Base-by-base conservation (phyloP, 495 filamentous ascomycete genomes). In the Lophiostoma macrostomum region DNA sequence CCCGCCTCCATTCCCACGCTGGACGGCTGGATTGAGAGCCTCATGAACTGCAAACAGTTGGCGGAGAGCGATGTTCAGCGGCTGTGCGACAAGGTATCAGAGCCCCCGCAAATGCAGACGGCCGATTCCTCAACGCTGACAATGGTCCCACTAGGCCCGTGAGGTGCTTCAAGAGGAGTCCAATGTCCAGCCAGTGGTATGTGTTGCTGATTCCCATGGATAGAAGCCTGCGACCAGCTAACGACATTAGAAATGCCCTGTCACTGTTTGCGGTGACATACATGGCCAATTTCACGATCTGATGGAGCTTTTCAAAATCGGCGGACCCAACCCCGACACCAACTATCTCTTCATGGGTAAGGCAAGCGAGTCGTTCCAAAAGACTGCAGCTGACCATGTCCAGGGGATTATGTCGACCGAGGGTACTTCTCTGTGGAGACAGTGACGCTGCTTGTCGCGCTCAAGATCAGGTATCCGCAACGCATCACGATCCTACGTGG, bases 11-110 rank as follows among this genome's bases (percentile, higher is more conserved):
- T 96, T 74, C 85, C 90, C 29, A 94, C 90, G 29, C 74, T 97
- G 31, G 93, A 98, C 71, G 90, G 91, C 58, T 98, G 93, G 93
- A 98, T 98, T 68, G 91, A 95, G 76, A 93, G 80, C 73, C 75
- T 98, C 74, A 98, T 98, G 93, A 85, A 74, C 68, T 98, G 93
- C 84, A 98, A 98, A 73, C 94, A 96, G 77, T 78, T 98, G 71
- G 81, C 87, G 46, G 93, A 98, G 77, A 77, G 80, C 24, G 94
- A 98, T 71, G 93, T 98, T 53, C 90, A 95, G 72, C 84, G 90
- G 65, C 80, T 98, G 66, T 98, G 93, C 76, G 93, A 97, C 70
- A 91, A 95, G 82, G 91, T 96, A 74, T 67, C 85, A 77, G 31
- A 32, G 22, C 14, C 41, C 19, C 19, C 14, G 44, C 19, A 23